phyloP scores from a whole-genome alignment of 2,329 filamentous ascomycete genomes.

The Westerdykella sp. region DNA sequence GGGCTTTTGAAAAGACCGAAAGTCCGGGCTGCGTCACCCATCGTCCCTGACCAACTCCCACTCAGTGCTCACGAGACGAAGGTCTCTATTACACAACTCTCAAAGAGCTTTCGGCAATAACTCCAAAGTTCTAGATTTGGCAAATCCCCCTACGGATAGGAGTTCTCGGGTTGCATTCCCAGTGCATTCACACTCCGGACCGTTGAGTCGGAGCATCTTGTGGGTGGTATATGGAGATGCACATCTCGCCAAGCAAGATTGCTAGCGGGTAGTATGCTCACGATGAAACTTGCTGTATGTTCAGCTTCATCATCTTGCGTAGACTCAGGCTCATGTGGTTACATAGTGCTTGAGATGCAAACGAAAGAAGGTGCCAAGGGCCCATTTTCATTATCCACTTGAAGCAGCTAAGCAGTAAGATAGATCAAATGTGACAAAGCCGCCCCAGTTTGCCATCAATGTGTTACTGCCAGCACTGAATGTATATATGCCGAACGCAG shows the following conservation, averaged over 20 bases:
- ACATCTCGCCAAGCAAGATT: too few relatives aligned
- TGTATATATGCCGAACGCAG: constrained; percentile 26
- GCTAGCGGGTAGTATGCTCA: neutral
- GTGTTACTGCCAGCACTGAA: constrained; percentile 16
- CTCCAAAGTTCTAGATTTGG: too few relatives aligned
- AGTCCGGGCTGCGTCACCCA: neutral
- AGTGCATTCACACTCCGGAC: too few relatives aligned
- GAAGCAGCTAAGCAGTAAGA: neutral
- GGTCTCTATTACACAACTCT: too few relatives aligned
- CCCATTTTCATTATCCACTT: neutral
- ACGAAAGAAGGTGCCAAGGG: constrained; percentile 11
- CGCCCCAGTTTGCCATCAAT: constrained; percentile 22
- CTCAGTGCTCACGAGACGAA: too few relatives aligned
- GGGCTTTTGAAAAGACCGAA: neutral
- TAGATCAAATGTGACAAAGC: constrained; percentile 27
- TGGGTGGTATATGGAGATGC: too few relatives aligned
- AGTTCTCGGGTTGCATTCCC: too few relatives aligned
- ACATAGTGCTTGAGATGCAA: constrained; percentile 16
- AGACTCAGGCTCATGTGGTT: neutral
- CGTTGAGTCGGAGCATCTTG: too few relatives aligned
- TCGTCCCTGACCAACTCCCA: too few relatives aligned
- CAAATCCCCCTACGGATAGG: too few relatives aligned
- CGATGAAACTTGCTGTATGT: constrained; percentile 12
- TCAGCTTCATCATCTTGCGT: neutral
- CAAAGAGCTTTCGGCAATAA: too few relatives aligned